A percentile compares a stretch with the other conserved stretches of the same genome.
These are phyloP conservation scores for Curvularia lunata DNA, from an alignment of 2,329 filamentous ascomycete genomes.

Conservation along the genomic window DNA sequence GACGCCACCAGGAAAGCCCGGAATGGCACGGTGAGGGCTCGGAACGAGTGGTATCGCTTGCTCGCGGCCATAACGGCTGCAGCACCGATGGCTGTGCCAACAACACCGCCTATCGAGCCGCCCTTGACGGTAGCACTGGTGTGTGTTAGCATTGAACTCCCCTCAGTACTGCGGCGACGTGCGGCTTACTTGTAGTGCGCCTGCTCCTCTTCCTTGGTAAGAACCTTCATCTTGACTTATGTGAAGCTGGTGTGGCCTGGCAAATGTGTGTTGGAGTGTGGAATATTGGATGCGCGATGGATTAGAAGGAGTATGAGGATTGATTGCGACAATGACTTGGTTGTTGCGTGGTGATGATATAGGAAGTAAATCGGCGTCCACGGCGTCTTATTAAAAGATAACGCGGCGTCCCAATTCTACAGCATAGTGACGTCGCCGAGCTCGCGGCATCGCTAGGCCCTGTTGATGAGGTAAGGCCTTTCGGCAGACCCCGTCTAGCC, in stretches of 20 bases:
- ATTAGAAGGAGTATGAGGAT: neutral
- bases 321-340: neutral
- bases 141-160: conserved; percentile 19
- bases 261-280: neutral
- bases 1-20: conserved; percentile 89
- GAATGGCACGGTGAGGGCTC: conserved; percentile 84
- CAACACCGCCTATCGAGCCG: conserved; percentile 73
- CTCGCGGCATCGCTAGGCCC: conserved; percentile 32
- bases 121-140: conserved; percentile 74
- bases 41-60: conserved; percentile 77
- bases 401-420: conserved; percentile 30
- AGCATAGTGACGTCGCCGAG: conserved; percentile 49
- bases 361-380: conserved; percentile 18
- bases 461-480: conserved; percentile 31
- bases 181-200: conserved; percentile 75
- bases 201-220: conserved; percentile 90
- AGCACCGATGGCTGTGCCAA: conserved; percentile 71
- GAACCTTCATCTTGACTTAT: conserved; percentile 76
- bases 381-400: conserved; percentile 39
- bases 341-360: neutral
- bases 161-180: neutral
- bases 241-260: conserved; percentile 7
- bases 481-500: conserved; percentile 35
- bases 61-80: conserved; percentile 72
- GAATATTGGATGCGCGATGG: neutral